These are phyloP conservation scores for Fusarium sp. DNA, from an alignment of 2,329 filamentous ascomycete genomes.

Conservation along the genomic window DNA sequence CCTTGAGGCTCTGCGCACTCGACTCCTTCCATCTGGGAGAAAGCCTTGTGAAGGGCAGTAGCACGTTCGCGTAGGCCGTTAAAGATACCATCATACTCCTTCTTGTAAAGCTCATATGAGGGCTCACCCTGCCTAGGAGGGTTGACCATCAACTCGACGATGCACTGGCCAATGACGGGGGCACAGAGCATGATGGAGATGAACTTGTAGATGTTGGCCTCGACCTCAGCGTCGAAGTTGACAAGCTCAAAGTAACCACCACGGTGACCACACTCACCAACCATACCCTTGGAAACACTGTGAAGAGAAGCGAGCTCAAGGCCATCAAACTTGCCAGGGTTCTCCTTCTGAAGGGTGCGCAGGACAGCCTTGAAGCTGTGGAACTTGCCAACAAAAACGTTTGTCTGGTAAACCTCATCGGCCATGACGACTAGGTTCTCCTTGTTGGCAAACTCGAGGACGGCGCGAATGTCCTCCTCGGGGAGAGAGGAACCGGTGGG, in stretches of 20 bases:
- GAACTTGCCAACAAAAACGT: slow-evolving; percentile 95
- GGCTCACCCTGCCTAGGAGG: slow-evolving; percentile 85
- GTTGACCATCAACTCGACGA: slow-evolving; percentile 98
- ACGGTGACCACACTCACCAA: slow-evolving; percentile 96
- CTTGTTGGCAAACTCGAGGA: slow-evolving; percentile 87
- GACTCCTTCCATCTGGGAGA: slow-evolving; percentile 94
- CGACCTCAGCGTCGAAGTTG: slow-evolving; percentile 85
- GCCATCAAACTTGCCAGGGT: slow-evolving; percentile 78
- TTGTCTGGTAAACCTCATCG: slow-evolving; percentile 99
- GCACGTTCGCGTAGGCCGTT: slow-evolving; percentile 81
- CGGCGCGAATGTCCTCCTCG: slow-evolving; percentile 78
- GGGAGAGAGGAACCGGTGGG: slow-evolving; percentile 90
- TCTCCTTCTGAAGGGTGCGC: slow-evolving; percentile 78
- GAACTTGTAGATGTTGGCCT: slow-evolving; percentile 97
- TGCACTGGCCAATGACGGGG: slow-evolving; percentile 93
- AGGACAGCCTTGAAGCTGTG: slow-evolving; percentile 94
- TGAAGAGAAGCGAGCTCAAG: slow-evolving; percentile 93
- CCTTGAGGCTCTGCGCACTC: slow-evolving; percentile 90
- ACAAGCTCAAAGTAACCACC: slow-evolving; percentile 98
- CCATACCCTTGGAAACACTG: slow-evolving; percentile 97
- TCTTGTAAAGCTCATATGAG: slow-evolving; percentile 81
- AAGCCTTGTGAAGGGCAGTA: slow-evolving; percentile 86
- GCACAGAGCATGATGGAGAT: slow-evolving; percentile 97
- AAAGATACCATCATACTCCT: slow-evolving; percentile 87
- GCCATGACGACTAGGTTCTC: slow-evolving; percentile 90